These are phyloP conservation scores for Trypanosoma scelopori DNA, from an alignment of 208 protist species.

Conservation along the genomic window DNA sequence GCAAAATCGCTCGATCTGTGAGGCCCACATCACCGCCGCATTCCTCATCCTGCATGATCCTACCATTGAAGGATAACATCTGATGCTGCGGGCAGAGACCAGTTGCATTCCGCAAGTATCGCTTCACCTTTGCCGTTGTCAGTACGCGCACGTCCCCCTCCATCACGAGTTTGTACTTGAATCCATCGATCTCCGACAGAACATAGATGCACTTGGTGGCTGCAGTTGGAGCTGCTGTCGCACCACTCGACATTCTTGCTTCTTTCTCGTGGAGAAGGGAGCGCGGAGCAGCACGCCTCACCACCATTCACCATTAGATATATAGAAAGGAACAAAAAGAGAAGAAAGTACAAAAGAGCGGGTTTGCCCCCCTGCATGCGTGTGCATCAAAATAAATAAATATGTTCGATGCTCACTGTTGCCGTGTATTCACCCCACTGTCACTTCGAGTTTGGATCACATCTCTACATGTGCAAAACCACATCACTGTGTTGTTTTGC, in stretches of 20 bases:
- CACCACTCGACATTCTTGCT: slow-evolving; percentile 13
- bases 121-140: slow-evolving; percentile 54
- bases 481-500: no score
- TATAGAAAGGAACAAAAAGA: slow-evolving; percentile 15
- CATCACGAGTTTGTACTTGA: slow-evolving; percentile 83
- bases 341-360: slow-evolving; percentile 8
- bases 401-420: no score
- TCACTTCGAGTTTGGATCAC: no score
- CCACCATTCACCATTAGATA: no score
- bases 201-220: slow-evolving; percentile 39
- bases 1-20: slow-evolving; percentile 53
- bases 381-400: no score
- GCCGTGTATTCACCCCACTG: no score
- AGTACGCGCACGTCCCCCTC: slow-evolving; percentile 60
- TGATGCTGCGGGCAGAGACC: slow-evolving; percentile 47
- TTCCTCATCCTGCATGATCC: slow-evolving; percentile 29
- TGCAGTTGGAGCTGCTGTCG: no score
- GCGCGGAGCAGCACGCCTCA: neutral
- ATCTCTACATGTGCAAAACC: no score
- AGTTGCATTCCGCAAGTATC: slow-evolving; percentile 64
- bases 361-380: neutral
- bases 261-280: neutral
- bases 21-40: slow-evolving; percentile 55
- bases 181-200: slow-evolving; percentile 69
- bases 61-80: slow-evolving; percentile 52